Evolutionary conservation across 495 filamentous ascomycete species (phyloP).

Genomic region (Cudoniella acicularis): DNA sequence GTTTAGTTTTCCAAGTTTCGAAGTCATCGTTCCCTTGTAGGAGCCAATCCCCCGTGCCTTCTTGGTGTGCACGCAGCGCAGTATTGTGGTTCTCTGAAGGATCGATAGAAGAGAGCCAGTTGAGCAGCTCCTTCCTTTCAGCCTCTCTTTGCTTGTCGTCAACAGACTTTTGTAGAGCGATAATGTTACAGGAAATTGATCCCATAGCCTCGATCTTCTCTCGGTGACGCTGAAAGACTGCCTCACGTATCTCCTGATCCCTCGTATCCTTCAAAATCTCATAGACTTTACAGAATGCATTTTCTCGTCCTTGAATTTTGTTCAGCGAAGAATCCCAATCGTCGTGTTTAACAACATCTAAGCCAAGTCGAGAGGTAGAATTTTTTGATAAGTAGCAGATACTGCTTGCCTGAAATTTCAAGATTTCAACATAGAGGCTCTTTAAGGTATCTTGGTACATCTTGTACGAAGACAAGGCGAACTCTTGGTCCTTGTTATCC

Average conservation of each 20-base stretch:
- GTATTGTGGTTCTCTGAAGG: slow-evolving; percentile 24
- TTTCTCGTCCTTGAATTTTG: slow-evolving; percentile 7
- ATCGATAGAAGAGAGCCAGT: slow-evolving; percentile 25
- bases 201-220: not conserved
- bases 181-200: not conserved
- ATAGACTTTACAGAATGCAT: not conserved
- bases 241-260: not conserved
- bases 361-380: not conserved
- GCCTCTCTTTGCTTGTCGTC: not conserved
- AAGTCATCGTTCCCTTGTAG: slow-evolving; percentile 22
- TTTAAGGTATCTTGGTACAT: slow-evolving; percentile 13
- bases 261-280: slow-evolving; percentile 3
- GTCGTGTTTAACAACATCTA: slow-evolving; percentile 13
- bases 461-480: not conserved
- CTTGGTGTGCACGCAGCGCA: slow-evolving; percentile 7
- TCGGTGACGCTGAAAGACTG: not conserved
- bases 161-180: slow-evolving; percentile 3
- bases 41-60: slow-evolving; percentile 30
- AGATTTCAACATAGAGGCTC: slow-evolving; percentile 15
- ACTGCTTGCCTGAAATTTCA: slow-evolving; percentile 16
- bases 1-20: slow-evolving; percentile 21
- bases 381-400: slow-evolving; percentile 10
- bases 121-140: slow-evolving; percentile 1
- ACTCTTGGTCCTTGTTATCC: not conserved
- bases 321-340: slow-evolving; percentile 16